These are phyloP conservation scores for Candida chauliodis DNA, from an alignment of 805 yeast species.

Conservation along the genomic window DNA sequence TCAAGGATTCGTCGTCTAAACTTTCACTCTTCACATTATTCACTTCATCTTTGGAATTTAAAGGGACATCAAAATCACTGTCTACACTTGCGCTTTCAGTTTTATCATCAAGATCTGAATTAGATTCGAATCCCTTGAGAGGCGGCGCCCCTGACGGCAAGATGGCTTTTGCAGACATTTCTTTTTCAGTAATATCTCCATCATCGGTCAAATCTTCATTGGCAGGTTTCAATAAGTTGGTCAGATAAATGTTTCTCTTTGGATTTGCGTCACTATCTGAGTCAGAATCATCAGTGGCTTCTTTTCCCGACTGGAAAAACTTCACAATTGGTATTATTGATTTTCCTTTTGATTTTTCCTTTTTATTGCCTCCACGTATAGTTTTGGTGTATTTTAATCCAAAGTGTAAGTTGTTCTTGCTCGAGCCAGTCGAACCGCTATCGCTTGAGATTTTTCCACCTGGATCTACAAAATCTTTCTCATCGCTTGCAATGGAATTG, in stretches of 20 bases:
- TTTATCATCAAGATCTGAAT: conserved; percentile 4
- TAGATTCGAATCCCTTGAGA: neutral
- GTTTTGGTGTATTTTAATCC: conserved; percentile 4
- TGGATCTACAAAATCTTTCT: neutral
- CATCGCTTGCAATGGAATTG: neutral
- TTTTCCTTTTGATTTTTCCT: conserved; percentile 6
- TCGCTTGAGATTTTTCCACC: neutral
- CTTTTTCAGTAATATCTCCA: conserved; percentile 14
- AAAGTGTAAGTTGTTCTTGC: neutral
- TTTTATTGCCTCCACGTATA: neutral
- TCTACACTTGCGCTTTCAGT: conserved; percentile 24
- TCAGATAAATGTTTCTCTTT: neutral
- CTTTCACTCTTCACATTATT: conserved; percentile 10
- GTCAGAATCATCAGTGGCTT: conserved; percentile 8
- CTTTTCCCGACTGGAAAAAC: conserved; percentile 12
- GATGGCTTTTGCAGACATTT: neutral
- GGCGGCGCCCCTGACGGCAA: neutral
- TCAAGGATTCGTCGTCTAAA: conserved; percentile 15
- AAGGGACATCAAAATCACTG: conserved; percentile 29
- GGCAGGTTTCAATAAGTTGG: neutral
- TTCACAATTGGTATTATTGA: conserved; percentile 11
- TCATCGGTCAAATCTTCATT: conserved; percentile 15
- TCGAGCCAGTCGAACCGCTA: neutral
- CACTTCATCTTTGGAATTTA: conserved; percentile 18
- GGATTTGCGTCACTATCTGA: conserved; percentile 5